These are phyloP conservation scores for Stentor roeselii DNA, from an alignment of 73 alveolate genomes.

Conservation along the genomic window DNA sequence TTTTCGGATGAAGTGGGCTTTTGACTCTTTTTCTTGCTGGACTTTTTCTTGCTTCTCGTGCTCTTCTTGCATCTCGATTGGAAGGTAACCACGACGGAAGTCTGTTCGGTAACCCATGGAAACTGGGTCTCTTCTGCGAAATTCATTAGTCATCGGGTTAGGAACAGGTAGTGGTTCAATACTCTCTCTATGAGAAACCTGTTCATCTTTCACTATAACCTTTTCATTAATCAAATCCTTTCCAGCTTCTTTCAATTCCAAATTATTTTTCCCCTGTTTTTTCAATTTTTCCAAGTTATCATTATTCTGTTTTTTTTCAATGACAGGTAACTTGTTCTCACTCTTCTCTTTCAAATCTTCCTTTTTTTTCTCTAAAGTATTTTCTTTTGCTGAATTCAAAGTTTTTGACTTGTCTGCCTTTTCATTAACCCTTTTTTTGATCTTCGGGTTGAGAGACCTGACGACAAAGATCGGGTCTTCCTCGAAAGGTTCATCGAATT, in stretches of 20 bases:
- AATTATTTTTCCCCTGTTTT: too few relatives aligned
- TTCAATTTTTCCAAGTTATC: not conserved
- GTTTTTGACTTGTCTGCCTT: not conserved
- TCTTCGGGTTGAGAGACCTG: not conserved
- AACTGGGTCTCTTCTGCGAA: conserved; percentile 19
- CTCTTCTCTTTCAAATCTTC: not conserved
- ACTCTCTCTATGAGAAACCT: not conserved
- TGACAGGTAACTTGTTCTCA: not conserved
- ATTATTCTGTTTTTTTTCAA: not conserved
- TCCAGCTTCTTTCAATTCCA: too few relatives aligned
- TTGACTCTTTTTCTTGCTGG: conserved; percentile 27
- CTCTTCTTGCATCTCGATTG: conserved; percentile 23
- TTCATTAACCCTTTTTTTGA: too few relatives aligned
- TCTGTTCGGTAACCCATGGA: conserved; percentile 10
- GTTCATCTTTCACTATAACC: not conserved
- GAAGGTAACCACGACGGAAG: conserved; percentile 4
- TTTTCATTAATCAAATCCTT: not conserved
- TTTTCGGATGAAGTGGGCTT: conserved; percentile 60
- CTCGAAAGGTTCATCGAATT: not conserved
- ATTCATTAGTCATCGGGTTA: conserved; percentile 20
- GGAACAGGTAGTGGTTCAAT: not conserved
- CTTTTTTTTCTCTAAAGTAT: too few relatives aligned
- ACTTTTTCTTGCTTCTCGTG: not conserved
- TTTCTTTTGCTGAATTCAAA: too few relatives aligned
- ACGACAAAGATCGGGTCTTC: not conserved